phyloP scores from a whole-genome alignment of 495 filamentous ascomycete species.

The Thozetella sp. region DNA sequence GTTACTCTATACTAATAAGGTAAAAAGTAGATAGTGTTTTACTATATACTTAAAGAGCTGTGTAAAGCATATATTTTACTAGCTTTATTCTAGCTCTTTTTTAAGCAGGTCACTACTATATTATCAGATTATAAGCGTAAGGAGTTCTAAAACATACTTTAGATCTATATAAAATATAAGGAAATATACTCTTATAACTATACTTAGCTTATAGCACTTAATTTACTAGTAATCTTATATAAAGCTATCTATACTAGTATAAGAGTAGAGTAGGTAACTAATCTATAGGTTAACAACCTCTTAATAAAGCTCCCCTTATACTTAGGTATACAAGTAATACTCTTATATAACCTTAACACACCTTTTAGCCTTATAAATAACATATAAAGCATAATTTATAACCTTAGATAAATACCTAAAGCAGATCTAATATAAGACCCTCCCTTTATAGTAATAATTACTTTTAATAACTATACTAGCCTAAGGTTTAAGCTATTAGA shows the following conservation, averaged over 20 bases:
- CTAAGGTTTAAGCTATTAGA: too few relatives aligned
- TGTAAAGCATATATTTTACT: too few relatives aligned
- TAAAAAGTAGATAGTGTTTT: neutral
- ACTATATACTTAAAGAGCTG: neutral
- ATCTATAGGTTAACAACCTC: too few relatives aligned
- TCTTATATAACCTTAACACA: neutral
- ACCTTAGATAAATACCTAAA: neutral
- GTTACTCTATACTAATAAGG: neutral
- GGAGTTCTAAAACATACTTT: neutral
- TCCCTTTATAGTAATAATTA: too few relatives aligned
- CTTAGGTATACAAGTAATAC: neutral
- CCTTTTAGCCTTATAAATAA: neutral
- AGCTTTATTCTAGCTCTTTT: too few relatives aligned
- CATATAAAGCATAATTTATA: neutral
- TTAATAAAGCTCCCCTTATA: too few relatives aligned
- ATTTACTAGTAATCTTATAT: too few relatives aligned
- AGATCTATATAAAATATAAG: neutral
- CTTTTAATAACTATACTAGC: too few relatives aligned
- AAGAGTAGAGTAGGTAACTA: too few relatives aligned
- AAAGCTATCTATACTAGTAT: too few relatives aligned
- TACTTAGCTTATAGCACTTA: neutral
- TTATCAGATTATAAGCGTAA: neutral
- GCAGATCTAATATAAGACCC: too few relatives aligned
- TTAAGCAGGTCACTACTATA: too few relatives aligned
- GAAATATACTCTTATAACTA: neutral